Evolutionary conservation across 768 basidiomycete species (phyloP).

Genomic region (Mycena amicta): DNA sequence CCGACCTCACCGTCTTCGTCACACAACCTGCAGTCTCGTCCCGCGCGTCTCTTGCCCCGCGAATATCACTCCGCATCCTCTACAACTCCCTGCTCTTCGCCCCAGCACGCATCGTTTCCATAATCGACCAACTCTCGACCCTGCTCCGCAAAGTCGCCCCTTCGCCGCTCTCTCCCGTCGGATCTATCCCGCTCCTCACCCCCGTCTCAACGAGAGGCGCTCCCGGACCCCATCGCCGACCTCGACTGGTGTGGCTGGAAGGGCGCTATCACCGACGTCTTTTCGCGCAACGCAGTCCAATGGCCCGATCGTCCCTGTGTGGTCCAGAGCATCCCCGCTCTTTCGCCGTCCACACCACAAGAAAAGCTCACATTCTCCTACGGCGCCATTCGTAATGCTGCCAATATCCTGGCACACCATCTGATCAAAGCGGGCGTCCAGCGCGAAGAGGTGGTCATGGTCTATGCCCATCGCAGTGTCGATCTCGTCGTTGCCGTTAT

Average conservation of each 20-base stretch:
- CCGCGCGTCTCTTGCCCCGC: constrained; percentile 71
- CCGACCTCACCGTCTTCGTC: constrained; percentile 93
- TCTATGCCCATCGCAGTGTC: constrained; percentile 94
- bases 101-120: constrained; percentile 67
- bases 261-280: constrained; percentile 95
- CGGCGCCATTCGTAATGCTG: constrained; percentile 75
- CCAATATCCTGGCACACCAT: constrained; percentile 89
- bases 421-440: constrained; percentile 84
- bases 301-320: constrained; percentile 89
- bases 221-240: constrained; percentile 86
- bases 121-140: constrained; percentile 84
- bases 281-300: constrained; percentile 80
- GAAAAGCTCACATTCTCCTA: constrained; percentile 73
- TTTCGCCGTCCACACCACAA: constrained; percentile 44
- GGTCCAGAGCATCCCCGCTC: constrained; percentile 68
- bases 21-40: constrained; percentile 69
- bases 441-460: constrained; percentile 96
- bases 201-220: constrained; percentile 61
- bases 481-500: constrained; percentile 97
- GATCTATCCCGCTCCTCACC: constrained; percentile 80
- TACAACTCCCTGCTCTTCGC: constrained; percentile 97
- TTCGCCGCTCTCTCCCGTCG: constrained; percentile 70
- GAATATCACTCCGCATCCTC: constrained; percentile 77
- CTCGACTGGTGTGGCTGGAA: constrained; percentile 98
- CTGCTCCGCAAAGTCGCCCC: constrained; percentile 72